phyloP scores from a whole-genome alignment of 257 asterid genomes.

The Salvia hispanica region DNA sequence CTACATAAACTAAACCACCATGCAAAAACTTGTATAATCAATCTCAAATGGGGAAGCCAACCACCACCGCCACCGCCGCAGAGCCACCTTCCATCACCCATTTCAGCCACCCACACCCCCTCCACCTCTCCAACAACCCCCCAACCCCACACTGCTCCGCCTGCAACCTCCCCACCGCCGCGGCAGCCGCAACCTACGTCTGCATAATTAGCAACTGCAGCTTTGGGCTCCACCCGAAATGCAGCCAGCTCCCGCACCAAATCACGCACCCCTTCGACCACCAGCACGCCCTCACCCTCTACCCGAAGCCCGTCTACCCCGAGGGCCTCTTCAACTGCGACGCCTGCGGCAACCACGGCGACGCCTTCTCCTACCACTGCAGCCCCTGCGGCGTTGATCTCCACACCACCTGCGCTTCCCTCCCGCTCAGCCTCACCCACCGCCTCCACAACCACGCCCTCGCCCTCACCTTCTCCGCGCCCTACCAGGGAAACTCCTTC shows the following conservation, averaged over 20 bases:
- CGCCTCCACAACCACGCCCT: constrained; percentile 46
- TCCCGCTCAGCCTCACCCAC: constrained; percentile 36
- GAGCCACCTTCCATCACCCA: constrained; percentile 34
- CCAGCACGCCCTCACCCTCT: constrained; percentile 46
- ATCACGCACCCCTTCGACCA: constrained; percentile 50
- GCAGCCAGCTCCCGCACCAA: constrained; percentile 49
- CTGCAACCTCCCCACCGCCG: constrained; percentile 40
- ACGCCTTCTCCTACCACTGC: constrained; percentile 52
- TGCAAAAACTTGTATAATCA: neutral
- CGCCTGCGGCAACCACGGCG: constrained; percentile 52
- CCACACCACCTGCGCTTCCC: constrained; percentile 51
- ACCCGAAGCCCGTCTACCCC: constrained; percentile 48
- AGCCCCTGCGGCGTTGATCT: constrained; percentile 49
- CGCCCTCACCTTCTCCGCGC: constrained; percentile 42
- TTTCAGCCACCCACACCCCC: constrained; percentile 63
- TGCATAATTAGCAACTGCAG: constrained; percentile 41
- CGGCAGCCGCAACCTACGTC: constrained; percentile 39
- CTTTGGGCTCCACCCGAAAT: constrained; percentile 49
- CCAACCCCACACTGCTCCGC: constrained; percentile 39
- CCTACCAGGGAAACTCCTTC: constrained; percentile 44
- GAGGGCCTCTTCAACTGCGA: constrained; percentile 57
- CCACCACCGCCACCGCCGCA: neutral
- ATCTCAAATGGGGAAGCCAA: constrained; percentile 32
- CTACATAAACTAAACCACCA: neutral
- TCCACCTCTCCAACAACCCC: constrained; percentile 34